Evolutionary conservation across 2,329 filamentous ascomycete genomes (phyloP), one percentile per base, ranked within the genome.

Genomic region (Tolypocladium pustulatum): DNA sequence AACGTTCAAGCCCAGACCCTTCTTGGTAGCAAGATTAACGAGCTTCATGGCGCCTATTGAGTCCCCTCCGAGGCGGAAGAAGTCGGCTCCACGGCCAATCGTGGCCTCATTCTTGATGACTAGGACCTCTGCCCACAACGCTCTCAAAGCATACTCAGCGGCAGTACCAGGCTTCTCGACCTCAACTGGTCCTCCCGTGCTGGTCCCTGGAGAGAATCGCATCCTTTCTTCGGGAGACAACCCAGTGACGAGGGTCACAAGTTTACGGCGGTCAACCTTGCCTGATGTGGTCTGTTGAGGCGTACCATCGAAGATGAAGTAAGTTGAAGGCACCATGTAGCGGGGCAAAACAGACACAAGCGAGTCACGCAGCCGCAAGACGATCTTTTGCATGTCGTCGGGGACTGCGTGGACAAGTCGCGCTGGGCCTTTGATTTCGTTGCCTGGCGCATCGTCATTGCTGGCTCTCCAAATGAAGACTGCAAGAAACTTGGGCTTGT

Each of bases 41-140:
- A 55, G 54, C 25, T 41, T 40, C 38, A 58, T 60, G 2, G 58
- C 55, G 12, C 25, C 34, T n/a, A 87, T 38, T 10, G 58, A 60
- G 40, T 60, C 56, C 4, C 58, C 58, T 12, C 58, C 58, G 7
- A 60, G 53, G 22, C 38, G 37, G 34, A 60, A 60, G 41, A 60
- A 60, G 34, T 56, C 34, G 20, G 49, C 34, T 25, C 22, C 32
- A 20, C 20, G 36, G 54, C 36, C 32, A 36, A 40, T 53, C 38
- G 41, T 37, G 41, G 15, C 17, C 32, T 55, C 43, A 38, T 49
- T 52, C 12, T 38, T 8, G 20, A 54, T 38, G 13, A 22, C 22
- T 6, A 55, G 12, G 22, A 38, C 54, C 1, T 37, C 37, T 4
- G 54, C 54, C 54, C 54, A 55, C 36, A 55, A 30, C 15, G n/a